Conservation (phyloP, 257 asterid genomes). For the Salvia miltiorrhiza region DNA sequence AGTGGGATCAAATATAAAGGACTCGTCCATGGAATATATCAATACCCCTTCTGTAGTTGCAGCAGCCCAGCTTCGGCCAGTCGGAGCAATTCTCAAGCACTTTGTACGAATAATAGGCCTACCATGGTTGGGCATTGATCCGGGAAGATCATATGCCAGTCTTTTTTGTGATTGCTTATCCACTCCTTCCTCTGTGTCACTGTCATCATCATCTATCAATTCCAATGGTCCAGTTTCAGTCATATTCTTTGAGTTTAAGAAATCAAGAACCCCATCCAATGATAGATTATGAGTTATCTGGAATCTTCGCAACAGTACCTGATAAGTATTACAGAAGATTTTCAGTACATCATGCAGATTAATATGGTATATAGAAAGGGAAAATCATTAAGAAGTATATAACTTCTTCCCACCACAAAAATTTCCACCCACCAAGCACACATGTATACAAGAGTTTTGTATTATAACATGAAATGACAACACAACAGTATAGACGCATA, state of each 20-base stretch:
- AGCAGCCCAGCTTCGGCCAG: slow-evolving; percentile 98
- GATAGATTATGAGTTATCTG: slow-evolving; percentile 84
- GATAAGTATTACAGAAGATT: slow-evolving; percentile 18
- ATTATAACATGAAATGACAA: neutral
- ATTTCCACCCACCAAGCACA: neutral
- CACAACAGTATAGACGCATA: neutral
- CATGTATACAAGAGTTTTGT: neutral
- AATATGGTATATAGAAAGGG: neutral
- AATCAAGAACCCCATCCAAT: slow-evolving; percentile 89
- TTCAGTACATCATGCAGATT: neutral
- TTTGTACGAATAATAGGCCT: slow-evolving; percentile 81
- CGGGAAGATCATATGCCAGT: slow-evolving; percentile 80
- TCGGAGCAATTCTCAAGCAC: slow-evolving; percentile 92
- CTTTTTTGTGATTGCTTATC: slow-evolving; percentile 65
- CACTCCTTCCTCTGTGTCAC: slow-evolving; percentile 88
- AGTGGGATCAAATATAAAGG: slow-evolving; percentile 94
- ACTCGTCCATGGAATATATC: slow-evolving; percentile 85
- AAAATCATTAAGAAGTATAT: neutral
- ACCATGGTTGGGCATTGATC: slow-evolving; percentile 86
- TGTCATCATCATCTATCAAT: slow-evolving; percentile 77
- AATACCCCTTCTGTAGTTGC: slow-evolving; percentile 98
- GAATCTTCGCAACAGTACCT: slow-evolving; percentile 89
- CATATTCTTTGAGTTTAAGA: slow-evolving; percentile 93
- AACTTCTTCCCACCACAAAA: neutral
- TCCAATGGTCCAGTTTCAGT: slow-evolving; percentile 91